Evolutionary conservation across 108 stramenopile genomes (phyloP), one percentile per base, ranked within the genome.

Genomic region (Skeletonema menzelii): DNA sequence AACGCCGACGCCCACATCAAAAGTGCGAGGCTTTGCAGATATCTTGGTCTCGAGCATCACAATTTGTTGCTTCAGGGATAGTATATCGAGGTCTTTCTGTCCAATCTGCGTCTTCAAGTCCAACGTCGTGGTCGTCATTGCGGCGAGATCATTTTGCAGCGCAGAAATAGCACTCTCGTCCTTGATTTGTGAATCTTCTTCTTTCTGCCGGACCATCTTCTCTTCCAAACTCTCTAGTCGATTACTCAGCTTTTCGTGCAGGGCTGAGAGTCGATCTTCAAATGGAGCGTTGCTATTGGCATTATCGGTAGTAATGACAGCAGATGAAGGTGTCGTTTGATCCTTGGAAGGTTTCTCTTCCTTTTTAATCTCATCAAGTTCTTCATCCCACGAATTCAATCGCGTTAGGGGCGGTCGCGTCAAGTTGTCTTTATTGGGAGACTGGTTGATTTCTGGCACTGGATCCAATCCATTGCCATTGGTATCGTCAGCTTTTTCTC

Each of bases 1-100:
- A 27, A 37, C 60, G 27, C 59, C 32, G 4, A 81, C 40, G 19
- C 76, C 63, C 5, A 74, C 74, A 47, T 76, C 74, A 62, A 74
- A 74, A 14, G 76, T 42, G 47, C 24, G n/a, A 14, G 69, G 56
- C 57, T 65, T 27, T 17, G 47, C 7, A 22, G 53, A 35, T 47
- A n/a, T 19, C 19, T 65, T 17, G 40, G 66, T 62, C 37, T 80
- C 79, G 1, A 84, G 49, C 35, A 49, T 59, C 10, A 70, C 17
- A 19, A 76, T 24, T 7, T 79, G 64, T 27, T 72, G 73, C 10
- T 73, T 80, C 38, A 80, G 12, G 26, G 70, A 71, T 27, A 84
- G 28, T 11, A 84, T 72, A 22, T 84, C 83, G 20, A 84, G 56
- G 38, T 84, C 83, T 59, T 81, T 84, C 15, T 66, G 72, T 3